Conservation (phyloP, 1,284 basidiomycete species). For the Ustilago trichophora region DNA sequence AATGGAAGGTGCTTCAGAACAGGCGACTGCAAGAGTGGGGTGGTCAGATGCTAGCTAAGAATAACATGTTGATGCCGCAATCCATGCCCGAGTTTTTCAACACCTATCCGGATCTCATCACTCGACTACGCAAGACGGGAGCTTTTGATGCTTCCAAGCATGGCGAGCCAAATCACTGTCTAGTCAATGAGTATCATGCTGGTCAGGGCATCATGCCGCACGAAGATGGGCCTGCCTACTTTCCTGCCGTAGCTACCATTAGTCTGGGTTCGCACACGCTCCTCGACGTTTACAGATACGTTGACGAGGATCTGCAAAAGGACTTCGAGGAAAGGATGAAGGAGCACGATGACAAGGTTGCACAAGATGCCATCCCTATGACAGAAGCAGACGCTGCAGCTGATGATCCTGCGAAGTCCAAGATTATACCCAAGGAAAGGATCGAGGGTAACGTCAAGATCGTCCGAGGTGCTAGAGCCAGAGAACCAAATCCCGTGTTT, state of each 20-base stretch:
- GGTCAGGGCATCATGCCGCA: slow-evolving; percentile 91
- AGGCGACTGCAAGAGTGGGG: slow-evolving; percentile 67
- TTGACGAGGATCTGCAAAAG: slow-evolving; percentile 48
- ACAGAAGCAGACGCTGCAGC: not conserved
- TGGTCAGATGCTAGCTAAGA: slow-evolving; percentile 74
- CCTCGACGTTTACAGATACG: slow-evolving; percentile 84
- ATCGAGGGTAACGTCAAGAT: slow-evolving; percentile 45
- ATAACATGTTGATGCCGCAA: slow-evolving; percentile 73
- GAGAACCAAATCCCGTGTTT: slow-evolving; percentile 55
- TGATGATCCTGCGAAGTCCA: slow-evolving; percentile 5
- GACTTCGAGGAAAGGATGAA: slow-evolving; percentile 37
- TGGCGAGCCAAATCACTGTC: slow-evolving; percentile 79
- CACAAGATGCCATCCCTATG: not conserved
- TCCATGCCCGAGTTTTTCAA: slow-evolving; percentile 75
- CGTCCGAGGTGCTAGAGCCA: slow-evolving; percentile 45
- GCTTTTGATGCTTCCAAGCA: slow-evolving; percentile 75
- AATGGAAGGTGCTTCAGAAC: slow-evolving; percentile 84
- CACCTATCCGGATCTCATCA: slow-evolving; percentile 75
- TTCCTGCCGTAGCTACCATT: slow-evolving; percentile 86
- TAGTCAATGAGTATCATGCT: slow-evolving; percentile 75
- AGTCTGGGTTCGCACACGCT: slow-evolving; percentile 84
- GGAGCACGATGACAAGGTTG: slow-evolving; percentile 20
- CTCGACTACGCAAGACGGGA: slow-evolving; percentile 73
- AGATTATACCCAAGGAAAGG: slow-evolving; percentile 36
- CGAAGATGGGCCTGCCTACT: slow-evolving; percentile 88